Base-by-base conservation (phyloP, 129 eudicot genomes). In the Flaveria ramosissima region DNA sequence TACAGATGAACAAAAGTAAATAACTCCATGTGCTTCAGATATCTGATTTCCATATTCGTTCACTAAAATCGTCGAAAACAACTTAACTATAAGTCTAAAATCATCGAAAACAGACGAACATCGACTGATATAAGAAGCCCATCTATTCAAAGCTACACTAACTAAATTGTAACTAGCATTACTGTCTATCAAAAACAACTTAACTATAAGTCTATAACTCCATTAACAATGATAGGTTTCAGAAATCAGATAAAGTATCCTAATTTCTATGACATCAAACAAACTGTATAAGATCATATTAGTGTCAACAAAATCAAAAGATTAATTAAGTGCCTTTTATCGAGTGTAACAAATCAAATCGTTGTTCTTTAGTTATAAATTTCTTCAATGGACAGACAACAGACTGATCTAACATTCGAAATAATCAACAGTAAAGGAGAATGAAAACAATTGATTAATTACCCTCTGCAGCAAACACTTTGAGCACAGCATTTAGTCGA, bases 391-490 rank as follows among this genome's bases (percentile, higher is more conserved):
- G 9, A 45, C 17, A 24, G 9, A 26, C 41, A 26, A 9, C 8
- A 50, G 15, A 71, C 51, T 12, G 36, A 50, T 16, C 43, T 47
- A 70, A 21, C 24, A 24, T 47, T 14, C 68, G 0, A 7, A 32
- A 79, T 39, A 73, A 61, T 72, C 79, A 81, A 68, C 73, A 61
- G 6, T 16, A 15, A 59, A 59, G 20, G 4, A 78, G 4, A 2
- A 78, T 21, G 27, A 45, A 11, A 45, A 9, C 48, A 45, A 9
- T 0, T 45, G 48, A 45, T 47, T 13, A 47, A 46, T 24, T 86
- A 92, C 97, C 93, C 87, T 68, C 87, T 82, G 75, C 98, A 92
- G 43, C 96, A 92, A 51, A 60, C 98, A 64, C 80, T 92, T 56
- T 83, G 71, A 63, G 90, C 32, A n/a, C 98, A 92, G 62, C 96